A percentile compares a stretch with the other conserved stretches of the same genome.
Evolutionary conservation across 2,329 filamentous ascomycete genomes (phyloP).

Genomic region (Myriosclerotinia curreyana): DNA sequence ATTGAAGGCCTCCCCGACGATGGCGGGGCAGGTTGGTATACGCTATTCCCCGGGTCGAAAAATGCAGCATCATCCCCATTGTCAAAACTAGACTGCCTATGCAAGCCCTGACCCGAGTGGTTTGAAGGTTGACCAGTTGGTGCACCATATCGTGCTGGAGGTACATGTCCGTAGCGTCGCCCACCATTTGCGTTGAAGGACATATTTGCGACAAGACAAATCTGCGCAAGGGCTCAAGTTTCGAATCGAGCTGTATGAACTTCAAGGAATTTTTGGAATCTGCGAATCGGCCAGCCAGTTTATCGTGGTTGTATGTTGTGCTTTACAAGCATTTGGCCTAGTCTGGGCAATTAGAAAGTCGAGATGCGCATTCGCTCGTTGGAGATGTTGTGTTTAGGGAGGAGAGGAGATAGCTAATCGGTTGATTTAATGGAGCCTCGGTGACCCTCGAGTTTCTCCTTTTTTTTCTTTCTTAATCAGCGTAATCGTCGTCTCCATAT

Average conservation of each 20-base stretch:
- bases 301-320: slow-evolving; percentile 6
- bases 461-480: too few relatives aligned
- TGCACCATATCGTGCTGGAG: slow-evolving; percentile 59
- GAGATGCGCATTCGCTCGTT: slow-evolving; percentile 29
- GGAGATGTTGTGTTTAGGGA: neutral
- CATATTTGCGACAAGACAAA: slow-evolving; percentile 44
- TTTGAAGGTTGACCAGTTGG: slow-evolving; percentile 41
- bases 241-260: neutral
- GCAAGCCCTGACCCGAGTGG: slow-evolving; percentile 40
- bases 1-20: slow-evolving; percentile 33
- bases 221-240: neutral
- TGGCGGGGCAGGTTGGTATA: slow-evolving; percentile 37
- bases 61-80: slow-evolving; percentile 68
- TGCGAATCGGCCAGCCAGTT: slow-evolving; percentile 7
- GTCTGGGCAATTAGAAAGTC: slow-evolving; percentile 12
- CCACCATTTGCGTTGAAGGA: slow-evolving; percentile 60
- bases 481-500: slow-evolving; percentile 5
- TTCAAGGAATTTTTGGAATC: neutral
- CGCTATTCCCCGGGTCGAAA: slow-evolving; percentile 41
- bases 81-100: slow-evolving; percentile 69
- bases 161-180: slow-evolving; percentile 63
- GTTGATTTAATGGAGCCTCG: neutral
- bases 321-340: neutral
- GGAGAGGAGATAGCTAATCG: neutral
- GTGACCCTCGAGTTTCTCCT: neutral